Percentiles rank a stretch among this genome's conserved stretches.
Evolutionary conservation across 805 yeast species (phyloP).

Genomic region (Wickerhamomyces silvicola): DNA sequence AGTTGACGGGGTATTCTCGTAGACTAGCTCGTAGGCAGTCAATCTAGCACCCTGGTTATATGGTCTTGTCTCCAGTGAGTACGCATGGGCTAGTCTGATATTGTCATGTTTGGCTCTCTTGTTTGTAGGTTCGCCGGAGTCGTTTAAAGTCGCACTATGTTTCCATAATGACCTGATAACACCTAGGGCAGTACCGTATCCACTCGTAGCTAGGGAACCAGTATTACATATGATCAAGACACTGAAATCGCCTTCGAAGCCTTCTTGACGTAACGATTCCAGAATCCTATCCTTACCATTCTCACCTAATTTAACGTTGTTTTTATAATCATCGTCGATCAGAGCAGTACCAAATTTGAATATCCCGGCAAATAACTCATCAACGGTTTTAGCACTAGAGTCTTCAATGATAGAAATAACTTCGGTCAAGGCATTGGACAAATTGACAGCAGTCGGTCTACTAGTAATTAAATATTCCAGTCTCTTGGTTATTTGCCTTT

Average conservation of each 20-base stretch:
- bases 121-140: conserved; percentile 17
- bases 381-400: conserved; percentile 20
- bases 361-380: conserved; percentile 27
- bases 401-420: conserved; percentile 27
- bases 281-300: conserved; percentile 71
- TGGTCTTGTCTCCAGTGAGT: conserved; percentile 91
- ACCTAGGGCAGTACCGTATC: conserved; percentile 96
- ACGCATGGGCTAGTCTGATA: conserved; percentile 61
- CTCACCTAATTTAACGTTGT: conserved; percentile 72
- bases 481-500: conserved; percentile 34
- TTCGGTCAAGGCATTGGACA: conserved; percentile 59
- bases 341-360: conserved; percentile 44
- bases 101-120: conserved; percentile 24
- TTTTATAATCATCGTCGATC: conserved; percentile 70
- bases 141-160: conserved; percentile 14
- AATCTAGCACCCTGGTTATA: conserved; percentile 94
- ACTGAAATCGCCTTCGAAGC: conserved; percentile 60
- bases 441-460: conserved; percentile 94
- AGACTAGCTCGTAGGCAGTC: conserved; percentile 84
- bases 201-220: conserved; percentile 95
- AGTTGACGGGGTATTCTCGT: conserved; percentile 83
- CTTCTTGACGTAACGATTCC: conserved; percentile 36
- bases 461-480: conserved; percentile 66
- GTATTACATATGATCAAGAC: conserved; percentile 93
- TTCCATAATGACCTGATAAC: conserved; percentile 70